Percentiles rank a stretch among this genome's conserved stretches.
phyloP scores from a whole-genome alignment of 2,329 filamentous ascomycete species.

The Scedosporium minutisporum region DNA sequence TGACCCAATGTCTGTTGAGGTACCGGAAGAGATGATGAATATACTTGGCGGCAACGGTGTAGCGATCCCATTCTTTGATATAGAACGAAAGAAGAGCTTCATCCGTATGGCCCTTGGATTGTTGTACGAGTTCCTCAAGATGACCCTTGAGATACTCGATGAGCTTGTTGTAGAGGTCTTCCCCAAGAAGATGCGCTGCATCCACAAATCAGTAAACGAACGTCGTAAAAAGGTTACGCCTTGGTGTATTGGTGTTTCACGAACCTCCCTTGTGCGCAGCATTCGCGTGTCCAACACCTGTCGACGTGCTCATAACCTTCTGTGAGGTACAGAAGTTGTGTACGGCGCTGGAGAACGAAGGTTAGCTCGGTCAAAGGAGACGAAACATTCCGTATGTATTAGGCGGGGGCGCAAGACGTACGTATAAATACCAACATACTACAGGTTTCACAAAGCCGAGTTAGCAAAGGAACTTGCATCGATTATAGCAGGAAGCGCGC shows the following conservation, averaged over 20 bases:
- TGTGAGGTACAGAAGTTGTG: conserved; percentile 99
- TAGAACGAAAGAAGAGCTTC: conserved; percentile 88
- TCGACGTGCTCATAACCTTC: conserved; percentile 36
- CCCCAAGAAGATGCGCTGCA: conserved; percentile 81
- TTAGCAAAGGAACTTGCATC: not conserved
- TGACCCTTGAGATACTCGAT: conserved; percentile 76
- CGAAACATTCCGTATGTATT: not conserved
- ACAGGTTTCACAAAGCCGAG: conserved; percentile 5
- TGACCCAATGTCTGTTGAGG: conserved; percentile 97
- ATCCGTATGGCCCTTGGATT: conserved; percentile 73
- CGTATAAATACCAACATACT: conserved; percentile 98
- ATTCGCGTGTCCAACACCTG: conserved; percentile 42
- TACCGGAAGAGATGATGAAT: conserved; percentile 96
- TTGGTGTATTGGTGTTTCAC: conserved; percentile 9
- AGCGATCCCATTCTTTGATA: conserved; percentile 92
- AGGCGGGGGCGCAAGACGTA: conserved; percentile 23
- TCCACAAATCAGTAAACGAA: not conserved
- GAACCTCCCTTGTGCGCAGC: conserved; percentile 52
- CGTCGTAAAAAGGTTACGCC: not conserved
- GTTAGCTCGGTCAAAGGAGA: not conserved
- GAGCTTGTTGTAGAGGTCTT: conserved; percentile 89
- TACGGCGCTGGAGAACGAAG: conserved; percentile 52
- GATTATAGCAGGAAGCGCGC: not conserved
- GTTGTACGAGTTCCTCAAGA: conserved; percentile 57
- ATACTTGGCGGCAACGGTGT: conserved; percentile 92